These are phyloP conservation scores for Carex scoparia DNA, from an alignment of 176 grass and related monocot genomes.

Conservation along the genomic window DNA sequence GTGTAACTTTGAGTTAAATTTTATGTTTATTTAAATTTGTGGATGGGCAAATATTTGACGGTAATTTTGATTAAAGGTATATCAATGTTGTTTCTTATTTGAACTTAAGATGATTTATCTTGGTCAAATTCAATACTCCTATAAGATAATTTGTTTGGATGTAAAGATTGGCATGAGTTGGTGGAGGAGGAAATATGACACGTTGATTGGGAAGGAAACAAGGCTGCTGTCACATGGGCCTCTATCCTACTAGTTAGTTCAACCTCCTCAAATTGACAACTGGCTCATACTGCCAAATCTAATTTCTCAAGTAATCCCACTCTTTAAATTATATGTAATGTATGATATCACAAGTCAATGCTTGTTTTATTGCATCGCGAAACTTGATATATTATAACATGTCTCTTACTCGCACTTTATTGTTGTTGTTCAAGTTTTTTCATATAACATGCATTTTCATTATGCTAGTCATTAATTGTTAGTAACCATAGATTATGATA, in stretches of 20 bases:
- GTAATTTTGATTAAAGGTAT: too few species aligned
- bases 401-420: neutral
- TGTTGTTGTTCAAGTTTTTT: neutral
- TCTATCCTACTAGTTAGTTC: neutral
- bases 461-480: neutral
- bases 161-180: too few species aligned
- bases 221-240: neutral
- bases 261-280: neutral
- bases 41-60: too few species aligned
- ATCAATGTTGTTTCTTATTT: too few species aligned
- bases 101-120: too few species aligned
- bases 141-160: too few species aligned
- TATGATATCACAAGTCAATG: neutral
- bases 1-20: too few species aligned
- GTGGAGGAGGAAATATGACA: neutral
- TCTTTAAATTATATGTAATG: neutral
- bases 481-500: too few species aligned
- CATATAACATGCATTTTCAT: neutral
- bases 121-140: too few species aligned
- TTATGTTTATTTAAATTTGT: too few species aligned
- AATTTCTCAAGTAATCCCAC: neutral
- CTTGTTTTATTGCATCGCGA: neutral
- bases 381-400: neutral
- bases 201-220: neutral
- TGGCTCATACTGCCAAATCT: neutral